These are phyloP conservation scores for Flaveria trinervia DNA, from an alignment of 129 eudicot genomes.

Conservation along the genomic window DNA sequence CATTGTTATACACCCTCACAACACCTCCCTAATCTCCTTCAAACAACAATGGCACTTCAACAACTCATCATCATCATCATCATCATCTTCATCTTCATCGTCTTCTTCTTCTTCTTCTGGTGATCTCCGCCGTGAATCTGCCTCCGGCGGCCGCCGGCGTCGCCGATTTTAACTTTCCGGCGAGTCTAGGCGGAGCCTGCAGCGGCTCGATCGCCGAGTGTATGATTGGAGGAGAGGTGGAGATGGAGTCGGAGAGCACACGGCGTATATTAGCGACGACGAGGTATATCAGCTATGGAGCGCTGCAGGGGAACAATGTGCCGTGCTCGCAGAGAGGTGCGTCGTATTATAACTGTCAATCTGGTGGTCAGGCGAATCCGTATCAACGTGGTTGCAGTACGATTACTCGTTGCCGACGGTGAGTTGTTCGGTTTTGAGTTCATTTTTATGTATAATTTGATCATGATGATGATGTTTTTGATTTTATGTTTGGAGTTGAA, in stretches of 20 bases:
- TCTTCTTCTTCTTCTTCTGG: slow-evolving; percentile 11
- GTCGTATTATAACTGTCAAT: slow-evolving; percentile 77
- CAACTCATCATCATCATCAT: neutral
- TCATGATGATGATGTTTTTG: neutral
- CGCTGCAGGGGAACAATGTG: slow-evolving; percentile 60
- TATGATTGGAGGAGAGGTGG: slow-evolving; percentile 52
- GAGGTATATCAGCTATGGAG: slow-evolving; percentile 70
- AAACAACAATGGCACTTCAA: slow-evolving; percentile 30
- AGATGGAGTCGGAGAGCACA: slow-evolving; percentile 67
- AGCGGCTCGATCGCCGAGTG: slow-evolving; percentile 76
- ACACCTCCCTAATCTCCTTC: neutral
- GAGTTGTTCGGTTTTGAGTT: slow-evolving; percentile 25
- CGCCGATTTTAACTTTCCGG: slow-evolving; percentile 39
- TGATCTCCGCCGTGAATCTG: slow-evolving; percentile 28
- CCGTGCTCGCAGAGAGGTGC: slow-evolving; percentile 85
- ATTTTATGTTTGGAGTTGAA: neutral
- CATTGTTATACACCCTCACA: slow-evolving; percentile 14
- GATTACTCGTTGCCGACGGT: slow-evolving; percentile 71
- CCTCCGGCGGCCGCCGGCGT: slow-evolving; percentile 9
- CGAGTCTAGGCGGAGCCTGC: slow-evolving; percentile 42
- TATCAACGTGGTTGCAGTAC: slow-evolving; percentile 80
- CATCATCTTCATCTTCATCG: neutral
- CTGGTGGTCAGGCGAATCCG: slow-evolving; percentile 83
- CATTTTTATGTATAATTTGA: slow-evolving; percentile 13
- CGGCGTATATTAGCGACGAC: slow-evolving; percentile 62